phyloP scores from a whole-genome alignment of 2,329 filamentous ascomycete genomes.

The Calonectria multiphialidica region DNA sequence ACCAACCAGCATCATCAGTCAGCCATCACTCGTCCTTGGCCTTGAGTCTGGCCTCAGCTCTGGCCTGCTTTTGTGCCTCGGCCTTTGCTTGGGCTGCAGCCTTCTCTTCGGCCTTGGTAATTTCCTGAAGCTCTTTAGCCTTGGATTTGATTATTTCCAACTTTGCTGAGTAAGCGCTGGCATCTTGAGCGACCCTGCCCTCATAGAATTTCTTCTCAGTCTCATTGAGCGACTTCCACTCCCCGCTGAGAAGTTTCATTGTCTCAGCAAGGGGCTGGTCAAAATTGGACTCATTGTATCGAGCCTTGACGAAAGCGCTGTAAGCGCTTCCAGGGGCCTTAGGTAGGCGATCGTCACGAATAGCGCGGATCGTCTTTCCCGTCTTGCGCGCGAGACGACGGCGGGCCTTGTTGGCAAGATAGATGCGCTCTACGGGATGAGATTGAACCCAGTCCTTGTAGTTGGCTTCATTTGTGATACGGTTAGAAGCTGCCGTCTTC shows the following conservation, averaged over 20 bases:
- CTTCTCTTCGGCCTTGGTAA: conserved; percentile 37
- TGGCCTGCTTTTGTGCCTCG: background rate
- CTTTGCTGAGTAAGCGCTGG: conserved; percentile 31
- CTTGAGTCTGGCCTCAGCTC: background rate
- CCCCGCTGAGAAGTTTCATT: conserved; percentile 49
- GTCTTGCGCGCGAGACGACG: conserved; percentile 52
- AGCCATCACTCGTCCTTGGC: conserved; percentile 8
- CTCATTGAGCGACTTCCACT: conserved; percentile 17
- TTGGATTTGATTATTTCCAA: conserved; percentile 43
- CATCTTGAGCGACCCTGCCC: conserved; percentile 42
- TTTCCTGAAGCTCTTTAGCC: conserved; percentile 47
- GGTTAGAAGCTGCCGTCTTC: conserved; percentile 54
- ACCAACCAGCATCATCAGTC: background rate
- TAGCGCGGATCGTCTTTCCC: conserved; percentile 38
- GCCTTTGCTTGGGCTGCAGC: conserved; percentile 8
- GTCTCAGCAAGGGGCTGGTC: conserved; percentile 29
- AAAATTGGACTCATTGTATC: conserved; percentile 38
- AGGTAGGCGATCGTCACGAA: conserved; percentile 63
- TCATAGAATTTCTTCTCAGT: conserved; percentile 57
- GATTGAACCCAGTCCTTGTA: conserved; percentile 63
- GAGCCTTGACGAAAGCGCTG: conserved; percentile 51
- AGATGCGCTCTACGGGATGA: conserved; percentile 54
- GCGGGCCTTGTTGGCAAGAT: conserved; percentile 62
- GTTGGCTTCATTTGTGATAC: conserved; percentile 51
- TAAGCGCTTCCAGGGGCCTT: conserved; percentile 51